phyloP scores from a whole-genome alignment of 192 early-diverging fungal species.

The Coemansia sp. region DNA sequence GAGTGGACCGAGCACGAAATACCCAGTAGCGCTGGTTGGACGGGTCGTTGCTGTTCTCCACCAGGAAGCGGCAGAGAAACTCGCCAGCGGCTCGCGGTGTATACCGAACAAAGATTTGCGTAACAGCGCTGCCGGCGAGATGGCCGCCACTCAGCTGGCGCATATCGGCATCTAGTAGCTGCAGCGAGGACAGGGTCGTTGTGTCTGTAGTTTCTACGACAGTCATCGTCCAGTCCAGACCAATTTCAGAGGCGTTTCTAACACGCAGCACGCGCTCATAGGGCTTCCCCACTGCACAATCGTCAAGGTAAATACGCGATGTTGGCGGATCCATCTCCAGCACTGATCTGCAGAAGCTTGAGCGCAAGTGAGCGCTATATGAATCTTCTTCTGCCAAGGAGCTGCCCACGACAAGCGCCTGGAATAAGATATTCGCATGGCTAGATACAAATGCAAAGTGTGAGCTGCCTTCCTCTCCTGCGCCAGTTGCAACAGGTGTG shows the following conservation, averaged over 20 bases:
- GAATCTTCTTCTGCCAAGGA: constrained; percentile 36
- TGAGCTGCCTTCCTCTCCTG: constrained; percentile 18
- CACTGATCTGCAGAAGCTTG: constrained; percentile 84
- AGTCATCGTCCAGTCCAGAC: constrained; percentile 75
- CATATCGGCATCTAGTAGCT: constrained; percentile 17
- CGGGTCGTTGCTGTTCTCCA: constrained; percentile 90
- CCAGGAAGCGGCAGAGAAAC: constrained; percentile 81
- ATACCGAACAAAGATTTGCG: constrained; percentile 79
- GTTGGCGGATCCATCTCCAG: constrained; percentile 91
- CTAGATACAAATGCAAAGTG: constrained; percentile 9
- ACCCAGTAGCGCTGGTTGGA: constrained; percentile 75
- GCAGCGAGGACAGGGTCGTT: constrained; percentile 23
- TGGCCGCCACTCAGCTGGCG: constrained; percentile 22
- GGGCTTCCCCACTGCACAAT: constrained; percentile 84
- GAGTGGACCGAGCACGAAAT: constrained; percentile 71
- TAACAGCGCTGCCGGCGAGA: constrained; percentile 67
- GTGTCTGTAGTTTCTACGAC: constrained; percentile 38
- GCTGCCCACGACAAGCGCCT: background rate
- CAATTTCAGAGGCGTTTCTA: constrained; percentile 86
- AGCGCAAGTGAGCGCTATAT: constrained; percentile 72
- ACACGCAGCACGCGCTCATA: constrained; percentile 92
- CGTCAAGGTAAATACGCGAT: constrained; percentile 90
- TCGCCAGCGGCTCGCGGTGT: constrained; percentile 86
- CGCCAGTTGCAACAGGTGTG: constrained; percentile 18
- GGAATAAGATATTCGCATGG: background rate